These are phyloP conservation scores for Nicotiana tomentosiformis DNA, from an alignment of 257 asterid genomes.

Conservation along the genomic window DNA sequence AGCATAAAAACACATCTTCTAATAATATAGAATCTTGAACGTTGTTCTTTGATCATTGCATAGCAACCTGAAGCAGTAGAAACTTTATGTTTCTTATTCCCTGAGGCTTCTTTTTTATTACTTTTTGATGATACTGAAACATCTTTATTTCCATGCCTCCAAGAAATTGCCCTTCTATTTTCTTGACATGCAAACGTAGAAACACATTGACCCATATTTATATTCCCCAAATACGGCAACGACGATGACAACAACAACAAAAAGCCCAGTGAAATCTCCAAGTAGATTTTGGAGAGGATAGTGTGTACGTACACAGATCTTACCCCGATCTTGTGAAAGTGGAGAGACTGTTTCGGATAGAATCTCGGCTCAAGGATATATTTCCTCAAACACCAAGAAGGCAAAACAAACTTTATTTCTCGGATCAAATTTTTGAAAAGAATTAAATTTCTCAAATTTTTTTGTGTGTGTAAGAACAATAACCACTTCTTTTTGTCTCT, in stretches of 20 bases:
- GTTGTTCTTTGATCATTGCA: slow-evolving; percentile 21
- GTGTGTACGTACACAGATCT: no score
- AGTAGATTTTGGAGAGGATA: no score
- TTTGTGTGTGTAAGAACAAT: background rate
- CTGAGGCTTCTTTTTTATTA: background rate
- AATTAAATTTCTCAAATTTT: background rate
- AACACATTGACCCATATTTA: slow-evolving; percentile 26
- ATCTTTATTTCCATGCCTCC: background rate
- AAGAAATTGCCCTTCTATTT: background rate
- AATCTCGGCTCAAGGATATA: background rate
- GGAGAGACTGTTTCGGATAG: accelerated
- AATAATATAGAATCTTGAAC: slow-evolving; percentile 31
- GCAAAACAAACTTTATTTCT: background rate
- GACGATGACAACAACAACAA: no score
- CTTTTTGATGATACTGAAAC: background rate
- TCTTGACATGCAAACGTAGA: slow-evolving; percentile 7
- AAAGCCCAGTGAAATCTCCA: no score
- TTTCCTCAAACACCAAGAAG: background rate
- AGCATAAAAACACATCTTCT: slow-evolving; percentile 32
- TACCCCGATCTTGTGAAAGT: accelerated
- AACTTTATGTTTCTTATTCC: background rate
- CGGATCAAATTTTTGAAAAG: no score
- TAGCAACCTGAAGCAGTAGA: slow-evolving; percentile 3
- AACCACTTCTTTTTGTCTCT: background rate
- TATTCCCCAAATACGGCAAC: background rate